Conservation (phyloP, 352 stramenopile genomes). For the Pythium dissimile region DNA sequence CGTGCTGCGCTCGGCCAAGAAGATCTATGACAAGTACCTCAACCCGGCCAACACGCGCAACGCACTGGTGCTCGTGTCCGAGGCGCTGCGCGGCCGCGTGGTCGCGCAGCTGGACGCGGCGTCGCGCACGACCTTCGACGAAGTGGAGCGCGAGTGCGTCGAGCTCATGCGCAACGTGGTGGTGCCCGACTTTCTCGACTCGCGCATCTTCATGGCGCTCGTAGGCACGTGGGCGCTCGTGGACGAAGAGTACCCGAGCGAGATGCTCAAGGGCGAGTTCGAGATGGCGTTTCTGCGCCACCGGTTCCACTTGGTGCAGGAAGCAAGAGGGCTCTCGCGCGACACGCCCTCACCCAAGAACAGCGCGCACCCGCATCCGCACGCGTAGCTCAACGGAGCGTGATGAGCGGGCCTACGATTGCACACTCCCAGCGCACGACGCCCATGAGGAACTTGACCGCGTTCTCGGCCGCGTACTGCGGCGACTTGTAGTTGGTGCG, state of each 20-base stretch:
- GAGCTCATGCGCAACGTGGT: constrained; percentile 74
- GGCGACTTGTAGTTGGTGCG: constrained; percentile 26
- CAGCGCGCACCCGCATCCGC: constrained; percentile 7
- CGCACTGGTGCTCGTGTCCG: constrained; percentile 41
- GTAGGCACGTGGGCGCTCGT: constrained; percentile 75
- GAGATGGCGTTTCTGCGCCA: constrained; percentile 82
- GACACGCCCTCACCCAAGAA: constrained; percentile 43
- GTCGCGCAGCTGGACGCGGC: constrained; percentile 58
- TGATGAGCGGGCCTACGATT: constrained; percentile 14
- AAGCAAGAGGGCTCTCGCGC: constrained; percentile 55
- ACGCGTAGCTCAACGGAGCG: constrained; percentile 20
- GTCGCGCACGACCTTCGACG: constrained; percentile 65
- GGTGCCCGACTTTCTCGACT: constrained; percentile 77
- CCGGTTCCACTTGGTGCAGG: constrained; percentile 76
- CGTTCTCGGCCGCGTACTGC: constrained; percentile 26
- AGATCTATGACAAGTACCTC: constrained; percentile 86
- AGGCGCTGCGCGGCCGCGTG: constrained; percentile 45
- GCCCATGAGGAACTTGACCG: constrained; percentile 25
- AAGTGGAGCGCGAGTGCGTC: constrained; percentile 72
- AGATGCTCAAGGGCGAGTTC: constrained; percentile 76
- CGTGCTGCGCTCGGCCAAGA: constrained; percentile 73
- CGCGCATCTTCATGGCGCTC: constrained; percentile 81
- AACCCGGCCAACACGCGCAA: constrained; percentile 55
- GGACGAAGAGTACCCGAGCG: constrained; percentile 66
- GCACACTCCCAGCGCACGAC: constrained; percentile 19